Percentiles rank a stretch among this genome's conserved stretches.
Conservation (phyloP, 2,329 filamentous ascomycete genomes). For the Alternaria gaisen region DNA sequence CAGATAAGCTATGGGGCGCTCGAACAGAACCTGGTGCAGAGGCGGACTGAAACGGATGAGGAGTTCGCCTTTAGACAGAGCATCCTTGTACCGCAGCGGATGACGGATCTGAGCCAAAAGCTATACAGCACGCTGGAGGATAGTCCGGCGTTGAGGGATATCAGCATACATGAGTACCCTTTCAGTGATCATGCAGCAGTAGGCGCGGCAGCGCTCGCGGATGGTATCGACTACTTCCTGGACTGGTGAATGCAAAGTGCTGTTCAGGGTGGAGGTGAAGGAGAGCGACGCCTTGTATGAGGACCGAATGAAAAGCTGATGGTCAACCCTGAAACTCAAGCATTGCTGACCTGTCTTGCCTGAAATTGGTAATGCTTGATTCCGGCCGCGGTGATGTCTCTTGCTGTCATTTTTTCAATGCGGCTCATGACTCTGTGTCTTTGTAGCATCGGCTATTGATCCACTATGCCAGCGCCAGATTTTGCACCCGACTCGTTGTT, state of each 20-base stretch:
- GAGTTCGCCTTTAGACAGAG: slow-evolving; percentile 38
- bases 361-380: not conserved
- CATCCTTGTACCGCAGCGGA: slow-evolving; percentile 34
- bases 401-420: not conserved
- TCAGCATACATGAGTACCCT: slow-evolving; percentile 41
- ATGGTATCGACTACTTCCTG: slow-evolving; percentile 48
- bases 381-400: not conserved
- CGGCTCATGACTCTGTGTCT: slow-evolving; percentile 3
- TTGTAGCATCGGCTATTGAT: not conserved
- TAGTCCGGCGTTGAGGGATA: slow-evolving; percentile 35
- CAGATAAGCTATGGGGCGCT: slow-evolving; percentile 43
- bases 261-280: not conserved
- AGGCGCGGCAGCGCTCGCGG: slow-evolving; percentile 36
- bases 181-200: slow-evolving; percentile 46
- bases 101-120: slow-evolving; percentile 32
- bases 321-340: not conserved
- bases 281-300: not conserved
- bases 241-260: slow-evolving; percentile 32
- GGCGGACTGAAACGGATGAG: slow-evolving; percentile 39
- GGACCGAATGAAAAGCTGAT: not conserved
- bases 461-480: not conserved
- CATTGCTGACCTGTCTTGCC: not conserved
- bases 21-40: slow-evolving; percentile 38
- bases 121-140: slow-evolving; percentile 36
- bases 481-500: not conserved